A percentile compares a stretch with the other conserved stretches of the same genome.
phyloP scores from a whole-genome alignment of 2,329 filamentous ascomycete species.

The Penicillium decumbens region DNA sequence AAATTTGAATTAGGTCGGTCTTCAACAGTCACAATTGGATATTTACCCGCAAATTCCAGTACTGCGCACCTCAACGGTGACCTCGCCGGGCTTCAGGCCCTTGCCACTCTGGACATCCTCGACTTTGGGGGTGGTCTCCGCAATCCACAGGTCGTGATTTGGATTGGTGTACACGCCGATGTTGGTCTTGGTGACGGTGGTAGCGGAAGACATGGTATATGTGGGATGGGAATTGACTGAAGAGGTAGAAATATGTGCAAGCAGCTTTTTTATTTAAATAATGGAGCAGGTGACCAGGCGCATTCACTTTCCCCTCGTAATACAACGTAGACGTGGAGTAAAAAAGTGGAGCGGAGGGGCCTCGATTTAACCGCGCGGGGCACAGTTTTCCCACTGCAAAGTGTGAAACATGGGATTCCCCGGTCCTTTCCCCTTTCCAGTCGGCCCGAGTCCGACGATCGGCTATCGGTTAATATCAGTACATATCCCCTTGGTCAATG shows the following conservation, averaged over 20 bases:
- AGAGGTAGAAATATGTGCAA: slow-evolving; percentile 3
- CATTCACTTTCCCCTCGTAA: slow-evolving; percentile 1
- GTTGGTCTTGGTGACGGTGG: slow-evolving; percentile 66
- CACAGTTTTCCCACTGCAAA: slow-evolving; percentile 1
- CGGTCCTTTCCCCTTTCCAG: background rate
- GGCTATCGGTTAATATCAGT: slow-evolving; percentile 18
- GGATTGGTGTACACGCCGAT: slow-evolving; percentile 97
- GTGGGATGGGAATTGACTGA: slow-evolving; percentile 1
- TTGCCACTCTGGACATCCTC: slow-evolving; percentile 67
- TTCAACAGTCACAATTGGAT: background rate
- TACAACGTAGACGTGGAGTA: slow-evolving; percentile 9
- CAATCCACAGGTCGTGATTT: slow-evolving; percentile 84
- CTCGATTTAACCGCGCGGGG: slow-evolving; percentile 21
- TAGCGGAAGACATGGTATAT: slow-evolving; percentile 29
- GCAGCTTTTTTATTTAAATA: slow-evolving; percentile 3
- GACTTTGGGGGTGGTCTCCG: slow-evolving; percentile 67
- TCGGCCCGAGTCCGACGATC: slow-evolving; percentile 17
- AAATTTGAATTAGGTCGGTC: background rate
- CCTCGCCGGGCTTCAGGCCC: slow-evolving; percentile 71
- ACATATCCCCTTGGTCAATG: background rate
- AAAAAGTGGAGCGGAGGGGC: slow-evolving; percentile 22
- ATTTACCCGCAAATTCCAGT: slow-evolving; percentile 90
- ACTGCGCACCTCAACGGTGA: slow-evolving; percentile 83
- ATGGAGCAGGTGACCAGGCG: slow-evolving; percentile 1
- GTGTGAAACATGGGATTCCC: background rate